Conservation (phyloP, 116 monocot genomes). For the Dioscorea cayenensis region DNA sequence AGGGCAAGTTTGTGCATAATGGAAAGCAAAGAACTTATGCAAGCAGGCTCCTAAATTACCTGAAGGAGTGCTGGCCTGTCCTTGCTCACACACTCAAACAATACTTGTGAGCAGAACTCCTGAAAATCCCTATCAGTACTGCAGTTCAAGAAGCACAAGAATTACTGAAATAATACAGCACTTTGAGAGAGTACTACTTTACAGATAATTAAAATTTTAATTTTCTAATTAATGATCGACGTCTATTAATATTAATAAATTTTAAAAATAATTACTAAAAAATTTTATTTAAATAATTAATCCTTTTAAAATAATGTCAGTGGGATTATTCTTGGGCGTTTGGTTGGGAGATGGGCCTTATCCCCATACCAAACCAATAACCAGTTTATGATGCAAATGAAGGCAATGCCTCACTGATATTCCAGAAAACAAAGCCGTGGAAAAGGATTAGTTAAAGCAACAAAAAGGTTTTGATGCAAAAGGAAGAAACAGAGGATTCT, state of each 20-base stretch:
- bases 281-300: too few relatives aligned
- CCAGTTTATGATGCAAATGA: too few relatives aligned
- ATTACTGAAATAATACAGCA: too few relatives aligned
- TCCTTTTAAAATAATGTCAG: too few relatives aligned
- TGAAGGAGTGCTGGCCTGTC: constrained; percentile 85
- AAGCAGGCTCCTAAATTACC: constrained; percentile 24
- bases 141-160: constrained; percentile 13
- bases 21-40: not conserved
- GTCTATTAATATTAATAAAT: too few relatives aligned
- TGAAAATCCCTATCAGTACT: constrained; percentile 68
- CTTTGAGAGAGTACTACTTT: too few relatives aligned
- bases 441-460: not conserved
- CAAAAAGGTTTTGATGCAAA: not conserved
- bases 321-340: too few relatives aligned
- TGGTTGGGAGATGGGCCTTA: too few relatives aligned
- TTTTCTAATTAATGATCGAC: too few relatives aligned
- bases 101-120: constrained; percentile 93
- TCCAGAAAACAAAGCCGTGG: not conserved
- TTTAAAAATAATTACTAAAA: too few relatives aligned
- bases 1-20: not conserved
- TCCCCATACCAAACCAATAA: too few relatives aligned
- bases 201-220: too few relatives aligned
- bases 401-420: not conserved
- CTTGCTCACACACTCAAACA: constrained; percentile 95
- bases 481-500: constrained; percentile 8